Conservation (phyloP, 2,329 filamentous ascomycete genomes). For the Aspergillus novofumigatus region DNA sequence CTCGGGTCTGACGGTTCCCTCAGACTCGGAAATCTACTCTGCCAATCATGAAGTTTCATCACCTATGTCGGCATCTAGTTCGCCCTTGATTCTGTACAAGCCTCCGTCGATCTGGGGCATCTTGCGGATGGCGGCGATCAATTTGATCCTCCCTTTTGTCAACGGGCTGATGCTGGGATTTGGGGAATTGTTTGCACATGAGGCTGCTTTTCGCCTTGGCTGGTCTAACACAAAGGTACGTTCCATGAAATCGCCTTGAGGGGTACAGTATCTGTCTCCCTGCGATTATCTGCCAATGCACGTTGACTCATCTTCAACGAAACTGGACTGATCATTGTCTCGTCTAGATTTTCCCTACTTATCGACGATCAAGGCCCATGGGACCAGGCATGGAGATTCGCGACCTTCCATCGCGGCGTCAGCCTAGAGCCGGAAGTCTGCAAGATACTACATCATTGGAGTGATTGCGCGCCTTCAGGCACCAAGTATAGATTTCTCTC, state of each 20-base stretch:
- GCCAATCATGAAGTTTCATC: conserved; percentile 36
- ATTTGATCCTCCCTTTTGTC: conserved; percentile 89
- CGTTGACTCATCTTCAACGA: background rate
- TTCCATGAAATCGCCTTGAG: background rate
- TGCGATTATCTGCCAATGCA: background rate
- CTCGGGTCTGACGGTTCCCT: conserved; percentile 43
- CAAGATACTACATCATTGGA: conserved; percentile 67
- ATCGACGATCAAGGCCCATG: conserved; percentile 62
- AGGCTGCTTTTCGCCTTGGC: conserved; percentile 85
- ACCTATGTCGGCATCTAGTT: conserved; percentile 33
- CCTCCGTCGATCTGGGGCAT: conserved; percentile 85
- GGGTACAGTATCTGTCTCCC: background rate
- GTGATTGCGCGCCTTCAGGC: conserved; percentile 33
- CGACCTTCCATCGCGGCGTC: conserved; percentile 57
- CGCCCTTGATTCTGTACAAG: conserved; percentile 63
- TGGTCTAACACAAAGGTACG: conserved; percentile 92
- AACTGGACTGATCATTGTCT: background rate
- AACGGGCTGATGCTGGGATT: conserved; percentile 99
- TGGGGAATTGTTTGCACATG: conserved; percentile 93
- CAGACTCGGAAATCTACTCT: conserved; percentile 48
- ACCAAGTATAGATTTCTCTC: conserved; percentile 1
- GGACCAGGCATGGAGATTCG: conserved; percentile 80
- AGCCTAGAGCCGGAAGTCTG: conserved; percentile 52
- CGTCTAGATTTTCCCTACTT: conserved; percentile 52
- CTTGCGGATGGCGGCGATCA: conserved; percentile 85